These are phyloP conservation scores for Psilocybe cubensis DNA, from an alignment of 768 basidiomycete species.

Conservation along the genomic window DNA sequence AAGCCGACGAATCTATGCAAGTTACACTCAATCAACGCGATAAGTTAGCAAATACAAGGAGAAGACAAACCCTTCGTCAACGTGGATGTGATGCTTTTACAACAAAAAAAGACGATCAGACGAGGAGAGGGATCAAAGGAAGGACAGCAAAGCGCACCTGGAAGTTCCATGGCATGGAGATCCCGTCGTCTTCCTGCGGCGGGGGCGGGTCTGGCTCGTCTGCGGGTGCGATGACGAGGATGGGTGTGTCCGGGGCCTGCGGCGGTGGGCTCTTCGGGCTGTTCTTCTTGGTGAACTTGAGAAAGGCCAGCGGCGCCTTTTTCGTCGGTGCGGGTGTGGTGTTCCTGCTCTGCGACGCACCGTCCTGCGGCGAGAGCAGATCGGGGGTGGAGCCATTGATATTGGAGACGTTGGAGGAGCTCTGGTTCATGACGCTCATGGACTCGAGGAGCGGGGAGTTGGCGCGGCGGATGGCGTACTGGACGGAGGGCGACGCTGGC, in stretches of 20 bases:
- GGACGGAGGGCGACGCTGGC: slow-evolving; percentile 43
- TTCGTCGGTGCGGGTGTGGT: slow-evolving; percentile 27
- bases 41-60: neutral
- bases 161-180: slow-evolving; percentile 77
- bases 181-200: slow-evolving; percentile 56
- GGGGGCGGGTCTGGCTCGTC: slow-evolving; percentile 26
- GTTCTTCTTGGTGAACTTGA: slow-evolving; percentile 45
- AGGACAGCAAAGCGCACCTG: slow-evolving; percentile 47
- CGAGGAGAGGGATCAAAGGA: neutral
- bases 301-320: slow-evolving; percentile 43
- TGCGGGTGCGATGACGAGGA: slow-evolving; percentile 12
- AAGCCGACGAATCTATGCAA: slow-evolving; percentile 57
- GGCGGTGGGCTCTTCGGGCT: slow-evolving; percentile 34
- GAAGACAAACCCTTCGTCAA: slow-evolving; percentile 67
- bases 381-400: slow-evolving; percentile 28
- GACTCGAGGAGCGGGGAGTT: slow-evolving; percentile 24
- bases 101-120: neutral
- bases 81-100: slow-evolving; percentile 74
- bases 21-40: slow-evolving; percentile 1
- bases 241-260: slow-evolving; percentile 3
- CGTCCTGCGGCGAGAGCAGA: slow-evolving; percentile 33
- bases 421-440: neutral
- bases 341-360: slow-evolving; percentile 24
- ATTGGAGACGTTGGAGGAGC: neutral
- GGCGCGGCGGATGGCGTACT: slow-evolving; percentile 35